Base-by-base conservation (phyloP, 2,329 filamentous ascomycete genomes). In the Hysterium pulicare region DNA sequence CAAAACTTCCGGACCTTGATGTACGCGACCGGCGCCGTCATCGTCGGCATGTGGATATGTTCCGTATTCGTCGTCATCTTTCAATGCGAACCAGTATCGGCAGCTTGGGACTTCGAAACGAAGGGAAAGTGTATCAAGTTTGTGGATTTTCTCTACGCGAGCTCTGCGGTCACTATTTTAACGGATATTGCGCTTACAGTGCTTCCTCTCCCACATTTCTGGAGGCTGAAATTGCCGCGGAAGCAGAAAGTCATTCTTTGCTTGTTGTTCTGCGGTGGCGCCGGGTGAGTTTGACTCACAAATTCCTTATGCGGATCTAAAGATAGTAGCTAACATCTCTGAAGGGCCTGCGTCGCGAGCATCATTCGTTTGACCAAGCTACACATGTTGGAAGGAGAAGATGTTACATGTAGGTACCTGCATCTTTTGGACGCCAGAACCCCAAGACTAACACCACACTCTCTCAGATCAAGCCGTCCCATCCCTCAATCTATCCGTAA, bases 171-270 rank as follows among this genome's bases (percentile, higher is more conserved):
- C 19, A 58, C 52, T 22, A 48, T 59, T 7, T 38, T 49, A 3
- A 61, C 55, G 1, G 58, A 61, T 23, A 30, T 62, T 8, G 36
- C 55, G 11, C 47, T 62, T 3, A 59, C 51, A 31, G 31, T 54
- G 11, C 16, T 59, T 17, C 59, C 58, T 23, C 47, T 51, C 10
- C 57, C 55, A 13, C 50, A 59, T 42, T 42, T 62, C 5, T 62
- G 56, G 57, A 53, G 37, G 33, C 36, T 61, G 6, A 31, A 57
- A 2, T 48, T 62, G 53, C 54, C 59, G 3, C 28, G 40, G n/a
- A 59, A 54, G 37, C 58, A 62, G 33, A 49, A 55, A 13, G 33
- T 58, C 22, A 54, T 58, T 3, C 50, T 62, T 6, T 61, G 56
- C 39, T 15, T 61, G 11, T 50, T 62, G 1, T 52, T 62, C 9